Conservation (phyloP, 2,329 filamentous ascomycete genomes). For the Fusarium stilboides region DNA sequence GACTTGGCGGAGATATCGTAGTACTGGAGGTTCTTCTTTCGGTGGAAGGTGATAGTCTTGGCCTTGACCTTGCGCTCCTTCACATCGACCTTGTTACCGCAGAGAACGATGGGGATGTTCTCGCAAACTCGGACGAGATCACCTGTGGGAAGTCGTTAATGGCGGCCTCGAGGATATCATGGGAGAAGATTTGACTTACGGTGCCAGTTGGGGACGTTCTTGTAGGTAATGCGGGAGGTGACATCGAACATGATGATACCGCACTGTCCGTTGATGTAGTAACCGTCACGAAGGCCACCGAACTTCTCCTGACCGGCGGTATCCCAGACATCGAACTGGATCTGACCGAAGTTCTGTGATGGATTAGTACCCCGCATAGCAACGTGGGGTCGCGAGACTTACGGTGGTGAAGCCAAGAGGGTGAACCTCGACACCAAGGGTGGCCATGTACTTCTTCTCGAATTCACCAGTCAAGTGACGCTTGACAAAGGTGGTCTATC, state of each 20-base stretch:
- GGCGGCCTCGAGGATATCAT: neutral
- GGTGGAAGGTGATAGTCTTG: slow-evolving; percentile 99
- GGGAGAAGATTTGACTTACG: slow-evolving; percentile 74
- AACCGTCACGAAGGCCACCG: slow-evolving; percentile 97
- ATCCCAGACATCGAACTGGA: slow-evolving; percentile 99
- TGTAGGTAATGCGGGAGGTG: slow-evolving; percentile 99
- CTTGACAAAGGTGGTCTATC: slow-evolving; percentile 99
- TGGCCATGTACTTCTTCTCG: slow-evolving; percentile 99
- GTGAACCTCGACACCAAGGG: slow-evolving; percentile 99
- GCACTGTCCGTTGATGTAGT: slow-evolving; percentile 99
- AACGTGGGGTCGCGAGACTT: slow-evolving; percentile 64
- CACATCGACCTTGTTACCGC: slow-evolving; percentile 99
- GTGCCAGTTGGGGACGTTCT: slow-evolving; percentile 99
- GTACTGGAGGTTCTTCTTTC: slow-evolving; percentile 99
- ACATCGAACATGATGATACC: slow-evolving; percentile 99
- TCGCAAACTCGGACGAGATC: slow-evolving; percentile 99
- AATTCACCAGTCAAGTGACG: slow-evolving; percentile 99
- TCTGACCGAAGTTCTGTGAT: slow-evolving; percentile 88
- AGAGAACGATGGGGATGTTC: slow-evolving; percentile 98
- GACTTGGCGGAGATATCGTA: slow-evolving; percentile 99
- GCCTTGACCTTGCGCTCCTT: slow-evolving; percentile 99
- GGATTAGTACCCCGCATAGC: slow-evolving; percentile 49
- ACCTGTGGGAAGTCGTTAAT: slow-evolving; percentile 67
- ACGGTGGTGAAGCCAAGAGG: slow-evolving; percentile 98
- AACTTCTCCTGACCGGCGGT: slow-evolving; percentile 99